phyloP scores from a whole-genome alignment of 345 rosid species.

The Linum usitatissimum region DNA sequence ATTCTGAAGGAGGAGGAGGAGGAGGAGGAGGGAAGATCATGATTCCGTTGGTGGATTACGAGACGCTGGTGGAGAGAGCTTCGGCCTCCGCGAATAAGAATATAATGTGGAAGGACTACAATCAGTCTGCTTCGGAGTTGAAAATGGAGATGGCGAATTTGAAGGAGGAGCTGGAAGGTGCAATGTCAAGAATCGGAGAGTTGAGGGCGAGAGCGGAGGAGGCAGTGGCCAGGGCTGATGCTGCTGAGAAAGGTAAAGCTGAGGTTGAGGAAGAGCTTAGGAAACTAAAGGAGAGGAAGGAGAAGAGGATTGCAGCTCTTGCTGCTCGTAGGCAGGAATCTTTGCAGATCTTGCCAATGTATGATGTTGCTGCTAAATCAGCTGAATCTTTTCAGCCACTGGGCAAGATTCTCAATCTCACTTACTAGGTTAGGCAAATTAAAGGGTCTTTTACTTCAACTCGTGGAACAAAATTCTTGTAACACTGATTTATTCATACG shows the following conservation, averaged over 20 bases:
- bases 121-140: neutral
- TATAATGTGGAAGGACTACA: neutral
- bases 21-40: slow-evolving; percentile 10
- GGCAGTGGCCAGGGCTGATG: slow-evolving; percentile 37
- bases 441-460: too few relatives aligned
- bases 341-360: slow-evolving; percentile 4
- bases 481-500: too few relatives aligned
- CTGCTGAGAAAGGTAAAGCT: slow-evolving; percentile 41
- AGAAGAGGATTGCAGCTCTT: slow-evolving; percentile 36
- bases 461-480: too few relatives aligned
- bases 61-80: slow-evolving; percentile 18
- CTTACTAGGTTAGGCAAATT: slow-evolving; percentile 17
- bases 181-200: slow-evolving; percentile 25
- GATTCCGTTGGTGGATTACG: slow-evolving; percentile 27
- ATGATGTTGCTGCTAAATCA: slow-evolving; percentile 5
- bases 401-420: slow-evolving; percentile 43
- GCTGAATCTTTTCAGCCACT: slow-evolving; percentile 21
- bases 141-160: slow-evolving; percentile 16
- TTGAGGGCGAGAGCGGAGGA: slow-evolving; percentile 41
- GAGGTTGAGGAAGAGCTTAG: slow-evolving; percentile 31
- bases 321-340: slow-evolving; percentile 33
- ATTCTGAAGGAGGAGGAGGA: neutral
- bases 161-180: slow-evolving; percentile 31
- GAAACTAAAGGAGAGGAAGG: slow-evolving; percentile 31
- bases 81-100: slow-evolving; percentile 14